These are phyloP conservation scores for Didymella sp. DNA, from an alignment of 2,329 filamentous ascomycete species.

Conservation along the genomic window DNA sequence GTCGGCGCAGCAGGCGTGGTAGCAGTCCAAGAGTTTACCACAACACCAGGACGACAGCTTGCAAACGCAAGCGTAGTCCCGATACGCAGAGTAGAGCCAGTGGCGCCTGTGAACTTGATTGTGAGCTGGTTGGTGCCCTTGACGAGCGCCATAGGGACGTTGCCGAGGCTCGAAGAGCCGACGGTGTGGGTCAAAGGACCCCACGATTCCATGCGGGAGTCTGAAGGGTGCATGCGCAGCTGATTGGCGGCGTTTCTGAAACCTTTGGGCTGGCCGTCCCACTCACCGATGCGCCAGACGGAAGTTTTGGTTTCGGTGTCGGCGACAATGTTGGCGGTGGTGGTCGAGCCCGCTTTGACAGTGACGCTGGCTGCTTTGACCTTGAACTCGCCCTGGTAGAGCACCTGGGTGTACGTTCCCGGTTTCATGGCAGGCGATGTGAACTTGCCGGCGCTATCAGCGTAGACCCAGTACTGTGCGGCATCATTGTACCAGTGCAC, in stretches of 20 bases:
- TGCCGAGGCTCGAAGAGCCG: slow-evolving; percentile 59
- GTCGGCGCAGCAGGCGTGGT: slow-evolving; percentile 61
- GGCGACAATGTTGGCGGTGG: slow-evolving; percentile 60
- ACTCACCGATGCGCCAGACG: slow-evolving; percentile 70
- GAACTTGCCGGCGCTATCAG: slow-evolving; percentile 63
- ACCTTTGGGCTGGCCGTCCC: slow-evolving; percentile 65
- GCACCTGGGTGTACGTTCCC: slow-evolving; percentile 71
- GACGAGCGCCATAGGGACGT: slow-evolving; percentile 72
- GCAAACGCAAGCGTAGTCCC: slow-evolving; percentile 70
- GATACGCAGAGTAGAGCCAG: slow-evolving; percentile 65
- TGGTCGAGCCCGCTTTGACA: slow-evolving; percentile 59
- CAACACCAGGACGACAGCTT: slow-evolving; percentile 63
- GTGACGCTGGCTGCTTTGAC: slow-evolving; percentile 57
- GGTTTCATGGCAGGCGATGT: slow-evolving; percentile 71
- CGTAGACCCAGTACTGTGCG: slow-evolving; percentile 71
- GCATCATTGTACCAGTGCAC: slow-evolving; percentile 69
- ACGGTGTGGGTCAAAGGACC: slow-evolving; percentile 67
- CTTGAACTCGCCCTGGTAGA: slow-evolving; percentile 66
- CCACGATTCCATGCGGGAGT: slow-evolving; percentile 69
- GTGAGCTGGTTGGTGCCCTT: slow-evolving; percentile 67
- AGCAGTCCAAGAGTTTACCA: slow-evolving; percentile 63
- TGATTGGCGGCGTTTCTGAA: slow-evolving; percentile 73
- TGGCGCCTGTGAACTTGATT: slow-evolving; percentile 64
- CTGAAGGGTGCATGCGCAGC: slow-evolving; percentile 72
- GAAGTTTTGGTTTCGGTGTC: slow-evolving; percentile 58